These are phyloP conservation scores for Aspergillus pseudoglaucus DNA, from an alignment of 2,329 filamentous ascomycete genomes.

Conservation along the genomic window DNA sequence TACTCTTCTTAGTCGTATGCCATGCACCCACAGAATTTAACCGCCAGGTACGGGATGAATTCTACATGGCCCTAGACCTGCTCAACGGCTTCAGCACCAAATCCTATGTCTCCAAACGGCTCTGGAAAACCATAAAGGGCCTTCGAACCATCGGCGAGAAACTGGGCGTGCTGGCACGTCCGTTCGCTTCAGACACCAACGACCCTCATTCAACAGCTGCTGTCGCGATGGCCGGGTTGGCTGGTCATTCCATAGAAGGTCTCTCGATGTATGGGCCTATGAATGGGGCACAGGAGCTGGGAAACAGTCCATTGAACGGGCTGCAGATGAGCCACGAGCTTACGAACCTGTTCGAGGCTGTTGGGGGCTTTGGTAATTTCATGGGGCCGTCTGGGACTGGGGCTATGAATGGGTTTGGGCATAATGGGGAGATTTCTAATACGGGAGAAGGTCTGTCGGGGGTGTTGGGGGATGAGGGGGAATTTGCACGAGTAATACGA, in stretches of 20 bases:
- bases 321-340: slow-evolving; percentile 57
- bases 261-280: slow-evolving; percentile 43
- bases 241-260: slow-evolving; percentile 56
- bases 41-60: slow-evolving; percentile 56
- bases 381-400: slow-evolving; percentile 29
- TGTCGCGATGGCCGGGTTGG: slow-evolving; percentile 60
- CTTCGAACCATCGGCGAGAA: slow-evolving; percentile 59
- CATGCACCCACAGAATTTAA: slow-evolving; percentile 58
- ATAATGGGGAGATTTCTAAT: slow-evolving; percentile 34
- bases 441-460: slow-evolving; percentile 39
- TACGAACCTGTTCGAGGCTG: slow-evolving; percentile 58
- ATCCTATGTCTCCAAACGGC: slow-evolving; percentile 54
- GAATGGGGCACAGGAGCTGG: slow-evolving; percentile 35
- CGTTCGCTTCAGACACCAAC: slow-evolving; percentile 33
- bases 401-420: slow-evolving; percentile 31
- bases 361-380: slow-evolving; percentile 47
- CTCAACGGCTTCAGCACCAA: slow-evolving; percentile 57
- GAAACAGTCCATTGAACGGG: slow-evolving; percentile 51
- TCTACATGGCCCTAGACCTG: slow-evolving; percentile 60
- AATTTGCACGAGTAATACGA: slow-evolving; percentile 53
- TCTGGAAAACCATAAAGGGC: slow-evolving; percentile 59
- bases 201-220: slow-evolving; percentile 58
- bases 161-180: slow-evolving; percentile 47
- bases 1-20: slow-evolving; percentile 58
- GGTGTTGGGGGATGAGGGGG: slow-evolving; percentile 51